Evolutionary conservation across 2,329 filamentous ascomycete species (phyloP).

Genomic region (Hypoxylon sp.): DNA sequence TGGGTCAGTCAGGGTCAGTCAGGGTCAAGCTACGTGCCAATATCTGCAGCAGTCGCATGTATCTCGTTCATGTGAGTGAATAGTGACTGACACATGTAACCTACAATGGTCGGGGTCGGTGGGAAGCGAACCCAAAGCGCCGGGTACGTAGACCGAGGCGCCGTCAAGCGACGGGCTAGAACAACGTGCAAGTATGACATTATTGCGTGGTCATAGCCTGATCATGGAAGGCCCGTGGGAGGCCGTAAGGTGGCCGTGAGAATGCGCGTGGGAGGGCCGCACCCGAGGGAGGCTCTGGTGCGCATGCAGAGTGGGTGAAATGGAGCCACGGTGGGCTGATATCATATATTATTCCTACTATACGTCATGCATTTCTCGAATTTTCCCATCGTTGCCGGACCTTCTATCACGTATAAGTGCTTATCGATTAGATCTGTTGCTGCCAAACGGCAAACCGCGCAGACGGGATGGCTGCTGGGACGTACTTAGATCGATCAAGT

Average conservation of each 20-base stretch:
- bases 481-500: too few species aligned
- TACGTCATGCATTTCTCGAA: constrained; percentile 26
- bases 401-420: constrained; percentile 4
- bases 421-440: constrained; percentile 25
- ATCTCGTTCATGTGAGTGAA: constrained; percentile 21
- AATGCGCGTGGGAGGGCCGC: not conserved
- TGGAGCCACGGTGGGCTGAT: constrained; percentile 17
- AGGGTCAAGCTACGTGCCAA: not conserved
- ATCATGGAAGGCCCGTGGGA: constrained; percentile 6
- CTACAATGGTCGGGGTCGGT: constrained; percentile 25
- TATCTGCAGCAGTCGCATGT: constrained; percentile 4
- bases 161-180: constrained; percentile 1
- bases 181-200: constrained; percentile 35
- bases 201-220: constrained; percentile 38
- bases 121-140: constrained; percentile 22
- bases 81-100: constrained; percentile 24
- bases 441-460: not conserved
- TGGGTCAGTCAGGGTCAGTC: constrained; percentile 16
- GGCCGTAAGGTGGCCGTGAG: not conserved
- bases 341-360: not conserved
- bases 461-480: too few species aligned
- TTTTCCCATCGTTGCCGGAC: constrained; percentile 5
- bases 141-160: constrained; percentile 19
- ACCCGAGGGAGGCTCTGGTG: too few species aligned
- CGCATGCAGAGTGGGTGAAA: constrained; percentile 6